Base-by-base conservation (phyloP, 805 yeast genomes). In the Kuraishia ogatae region DNA sequence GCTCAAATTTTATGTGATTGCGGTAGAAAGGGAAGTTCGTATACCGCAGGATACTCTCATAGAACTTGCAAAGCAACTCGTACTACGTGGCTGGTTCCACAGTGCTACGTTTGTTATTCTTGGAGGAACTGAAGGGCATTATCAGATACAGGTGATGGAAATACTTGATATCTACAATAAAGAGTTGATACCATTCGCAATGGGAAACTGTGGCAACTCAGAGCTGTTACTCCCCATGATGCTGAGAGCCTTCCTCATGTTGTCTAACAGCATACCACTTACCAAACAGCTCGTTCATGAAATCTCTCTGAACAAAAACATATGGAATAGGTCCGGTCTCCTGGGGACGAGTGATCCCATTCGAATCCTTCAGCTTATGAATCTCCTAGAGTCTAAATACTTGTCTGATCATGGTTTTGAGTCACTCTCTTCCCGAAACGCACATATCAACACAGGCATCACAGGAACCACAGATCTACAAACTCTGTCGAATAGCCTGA, bases 211-310 rank as follows among this genome's bases (percentile, higher is more conserved):
- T 35, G 43, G 43, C n/a, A 35, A 35, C 13, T 35, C 43, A 35
- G 43, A 35, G 43, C 43, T 35, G 43, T 15, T 35, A 15, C n/a
- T 35, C 3, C 43, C 43, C 3, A 13, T 17, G 17, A 17, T 50
- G 22, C 43, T 26, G 10, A 26, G 43, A n/a, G 51, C 22, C 3
- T 50, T 19, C n/a, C 43, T 50, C 17, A 24, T 7, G 19, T 2
- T 22, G 8, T 50, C 51, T 35, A 50, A 29, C 22, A 50, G 29
- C 43, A 17, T 50, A 35, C 51, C 43, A 3, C 51, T 50, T 13
- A 26, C 29, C 20, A 50, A 50, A 29, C 51, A 50, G 43, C n/a
- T 50, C 13, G 26, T 50, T 13, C 51, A 50, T 11, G 51, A 50
- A 22, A 19, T 19, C 22, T 22, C 29, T 29, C 3, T 26, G 22